Evolutionary conservation across 2,329 filamentous ascomycete genomes (phyloP).

Genomic region (Calonectria pteridis): DNA sequence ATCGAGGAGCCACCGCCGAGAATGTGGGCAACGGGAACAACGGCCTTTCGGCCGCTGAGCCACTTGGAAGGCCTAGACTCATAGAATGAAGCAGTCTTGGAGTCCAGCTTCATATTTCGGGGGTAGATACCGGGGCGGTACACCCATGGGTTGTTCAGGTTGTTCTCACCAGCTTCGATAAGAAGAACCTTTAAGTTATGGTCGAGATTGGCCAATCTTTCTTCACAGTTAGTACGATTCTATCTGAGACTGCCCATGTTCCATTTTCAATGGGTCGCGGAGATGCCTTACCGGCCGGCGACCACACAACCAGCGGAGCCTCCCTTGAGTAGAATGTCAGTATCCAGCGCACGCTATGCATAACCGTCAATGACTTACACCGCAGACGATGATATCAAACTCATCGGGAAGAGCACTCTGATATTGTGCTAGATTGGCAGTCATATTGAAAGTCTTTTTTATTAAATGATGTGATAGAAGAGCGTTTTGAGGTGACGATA

Average conservation of each 20-base stretch:
- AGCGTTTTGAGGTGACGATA: background rate
- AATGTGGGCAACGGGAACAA: constrained; percentile 81
- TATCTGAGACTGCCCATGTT: background rate
- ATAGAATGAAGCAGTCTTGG: constrained; percentile 86
- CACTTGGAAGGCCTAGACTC: constrained; percentile 80
- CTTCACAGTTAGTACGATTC: constrained; percentile 49
- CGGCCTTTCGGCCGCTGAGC: constrained; percentile 77
- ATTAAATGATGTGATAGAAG: background rate
- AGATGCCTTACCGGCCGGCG: constrained; percentile 61
- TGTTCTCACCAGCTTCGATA: constrained; percentile 79
- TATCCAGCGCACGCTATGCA: background rate
- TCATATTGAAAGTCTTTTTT: constrained; percentile 30
- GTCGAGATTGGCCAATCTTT: constrained; percentile 78
- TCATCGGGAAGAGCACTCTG: constrained; percentile 71
- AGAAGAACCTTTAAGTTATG: constrained; percentile 78
- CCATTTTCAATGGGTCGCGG: background rate
- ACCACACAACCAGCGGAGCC: constrained; percentile 75
- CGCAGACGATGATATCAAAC: constrained; percentile 84
- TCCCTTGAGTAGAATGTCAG: constrained; percentile 53
- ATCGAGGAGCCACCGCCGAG: constrained; percentile 80
- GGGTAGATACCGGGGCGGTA: constrained; percentile 82
- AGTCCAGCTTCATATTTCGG: constrained; percentile 78
- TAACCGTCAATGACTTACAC: constrained; percentile 45
- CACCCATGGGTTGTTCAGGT: constrained; percentile 83
- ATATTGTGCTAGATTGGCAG: constrained; percentile 34